Evolutionary conservation across 2,329 filamentous ascomycete genomes (phyloP), one percentile per base, ranked within the genome.

Genomic region (Ascochyta rabiei): DNA sequence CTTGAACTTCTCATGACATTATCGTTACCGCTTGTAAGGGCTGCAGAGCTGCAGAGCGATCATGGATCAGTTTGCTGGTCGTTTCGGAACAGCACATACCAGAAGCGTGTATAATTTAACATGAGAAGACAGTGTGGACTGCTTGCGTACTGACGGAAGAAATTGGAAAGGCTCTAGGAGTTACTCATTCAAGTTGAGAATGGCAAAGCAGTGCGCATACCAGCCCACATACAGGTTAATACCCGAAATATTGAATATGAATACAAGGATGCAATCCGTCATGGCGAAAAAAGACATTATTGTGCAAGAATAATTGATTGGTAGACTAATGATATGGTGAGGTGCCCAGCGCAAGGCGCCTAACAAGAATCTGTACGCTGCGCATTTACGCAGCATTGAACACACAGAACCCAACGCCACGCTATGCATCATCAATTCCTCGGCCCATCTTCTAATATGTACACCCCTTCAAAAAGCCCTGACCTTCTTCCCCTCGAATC

Each of bases 401-500:
- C 13, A 35, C 13, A 24, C 7, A 38, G 18, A 23, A 7, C 46
- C 55, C 31, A 58, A 60, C 60, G 42, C 60, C 57, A 56, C 47
- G 60, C 60, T 62, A 62, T 62, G 60, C 60, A 57, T 44, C 38
- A 39, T 33, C 24, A 26, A 30, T 30, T 12, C 31, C 21, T 40
- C 21, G 26, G n/a, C 2, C 33, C 23, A 3, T 15, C 6, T 16
- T 35, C 39, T 35, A 12, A 16, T 24, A 42, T 37, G 7, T 44
- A 24, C 12, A 30, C 6, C 1, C n/a, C 10, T 30, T 46, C 7
- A 69, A 45, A 61, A 63, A 16, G 69, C 70, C 24, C 69, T 62
- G 18, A 70, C 54, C 41, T 74, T 74, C 61, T 74, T 74, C 15
- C 66, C 68, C 7, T 69, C 67, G 2, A 60, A 56, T 13, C 64